Conservation (phyloP, 768 basidiomycete genomes). For the Imleria badia region DNA sequence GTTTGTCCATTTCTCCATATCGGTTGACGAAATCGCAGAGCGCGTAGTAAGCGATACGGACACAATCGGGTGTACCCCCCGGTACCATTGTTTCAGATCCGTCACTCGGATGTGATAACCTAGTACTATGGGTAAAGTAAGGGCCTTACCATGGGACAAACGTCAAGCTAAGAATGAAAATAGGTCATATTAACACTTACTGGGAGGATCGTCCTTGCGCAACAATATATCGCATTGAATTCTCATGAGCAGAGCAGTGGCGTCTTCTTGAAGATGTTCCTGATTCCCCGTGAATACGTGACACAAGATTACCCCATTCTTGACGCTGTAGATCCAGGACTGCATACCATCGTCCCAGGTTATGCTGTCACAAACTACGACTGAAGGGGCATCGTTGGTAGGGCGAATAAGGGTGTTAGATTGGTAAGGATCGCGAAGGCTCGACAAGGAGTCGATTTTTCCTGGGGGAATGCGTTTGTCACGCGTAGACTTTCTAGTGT, state of each 20-base stretch:
- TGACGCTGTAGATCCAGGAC: conserved; percentile 25
- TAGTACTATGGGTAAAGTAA: conserved; percentile 27
- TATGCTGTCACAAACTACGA: conserved; percentile 6
- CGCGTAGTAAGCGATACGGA: conserved; percentile 21
- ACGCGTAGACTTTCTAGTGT: conserved; percentile 6
- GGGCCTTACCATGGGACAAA: conserved; percentile 19
- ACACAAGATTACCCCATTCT: conserved; percentile 27
- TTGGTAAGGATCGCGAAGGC: conserved; percentile 23
- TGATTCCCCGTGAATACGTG: conserved; percentile 54
- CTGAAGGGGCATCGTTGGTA: conserved; percentile 14
- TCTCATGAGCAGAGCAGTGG: conserved; percentile 36
- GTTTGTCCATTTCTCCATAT: conserved; percentile 36
- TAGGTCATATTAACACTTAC: conserved; percentile 15
- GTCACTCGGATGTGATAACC: conserved; percentile 10
- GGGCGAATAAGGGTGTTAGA: conserved; percentile 18
- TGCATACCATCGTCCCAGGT: conserved; percentile 35
- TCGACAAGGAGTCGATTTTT: conserved; percentile 19
- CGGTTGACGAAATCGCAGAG: conserved; percentile 31
- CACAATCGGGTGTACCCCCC: conserved; percentile 21
- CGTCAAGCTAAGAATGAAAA: not conserved
- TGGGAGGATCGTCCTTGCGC: conserved; percentile 15
- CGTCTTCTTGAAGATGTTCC: conserved; percentile 37
- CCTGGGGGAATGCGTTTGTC: conserved; percentile 10
- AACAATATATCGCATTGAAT: conserved; percentile 39
- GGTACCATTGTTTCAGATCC: conserved; percentile 22